These are phyloP conservation scores for Melampsora americana DNA, from an alignment of 1,284 basidiomycete species.

Conservation along the genomic window DNA sequence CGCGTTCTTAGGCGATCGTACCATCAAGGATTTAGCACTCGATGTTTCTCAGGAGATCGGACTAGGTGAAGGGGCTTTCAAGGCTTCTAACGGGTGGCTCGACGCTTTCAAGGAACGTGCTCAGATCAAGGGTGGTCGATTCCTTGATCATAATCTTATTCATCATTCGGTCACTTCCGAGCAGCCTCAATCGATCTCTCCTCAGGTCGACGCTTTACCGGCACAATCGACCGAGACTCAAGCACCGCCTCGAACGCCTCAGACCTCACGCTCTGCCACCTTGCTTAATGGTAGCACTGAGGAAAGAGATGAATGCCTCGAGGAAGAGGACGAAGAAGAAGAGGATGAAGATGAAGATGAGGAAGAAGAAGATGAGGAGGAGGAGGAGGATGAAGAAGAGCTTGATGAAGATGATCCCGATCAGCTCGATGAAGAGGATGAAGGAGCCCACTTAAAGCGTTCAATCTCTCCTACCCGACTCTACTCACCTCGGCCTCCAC, in stretches of 20 bases:
- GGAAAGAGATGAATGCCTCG: slow-evolving; percentile 41
- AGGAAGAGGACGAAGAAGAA: slow-evolving; percentile 51
- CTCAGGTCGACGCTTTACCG: slow-evolving; percentile 50
- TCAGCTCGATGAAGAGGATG: slow-evolving; percentile 46
- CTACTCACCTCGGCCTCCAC: slow-evolving; percentile 18
- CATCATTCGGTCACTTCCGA: slow-evolving; percentile 66
- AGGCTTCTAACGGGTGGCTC: slow-evolving; percentile 82
- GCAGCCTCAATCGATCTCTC: slow-evolving; percentile 63
- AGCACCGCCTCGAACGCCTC: not conserved
- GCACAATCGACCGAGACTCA: slow-evolving; percentile 30
- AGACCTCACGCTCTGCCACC: slow-evolving; percentile 9
- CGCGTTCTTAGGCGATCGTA: slow-evolving; percentile 65
- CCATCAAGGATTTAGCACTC: slow-evolving; percentile 69
- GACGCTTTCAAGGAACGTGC: slow-evolving; percentile 83
- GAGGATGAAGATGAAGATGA: slow-evolving; percentile 62
- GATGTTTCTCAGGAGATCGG: slow-evolving; percentile 64
- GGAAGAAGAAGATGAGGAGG: slow-evolving; percentile 54
- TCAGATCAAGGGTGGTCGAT: slow-evolving; percentile 58
- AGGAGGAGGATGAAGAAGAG: slow-evolving; percentile 47
- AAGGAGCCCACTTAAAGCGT: slow-evolving; percentile 7
- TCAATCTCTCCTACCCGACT: not conserved
- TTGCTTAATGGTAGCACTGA: slow-evolving; percentile 44
- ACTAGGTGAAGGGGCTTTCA: slow-evolving; percentile 68
- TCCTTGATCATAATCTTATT: slow-evolving; percentile 66
- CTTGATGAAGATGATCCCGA: slow-evolving; percentile 46